Evolutionary conservation across 2,329 filamentous ascomycete species (phyloP).

Genomic region (Hymenoscyphus fructigenus): DNA sequence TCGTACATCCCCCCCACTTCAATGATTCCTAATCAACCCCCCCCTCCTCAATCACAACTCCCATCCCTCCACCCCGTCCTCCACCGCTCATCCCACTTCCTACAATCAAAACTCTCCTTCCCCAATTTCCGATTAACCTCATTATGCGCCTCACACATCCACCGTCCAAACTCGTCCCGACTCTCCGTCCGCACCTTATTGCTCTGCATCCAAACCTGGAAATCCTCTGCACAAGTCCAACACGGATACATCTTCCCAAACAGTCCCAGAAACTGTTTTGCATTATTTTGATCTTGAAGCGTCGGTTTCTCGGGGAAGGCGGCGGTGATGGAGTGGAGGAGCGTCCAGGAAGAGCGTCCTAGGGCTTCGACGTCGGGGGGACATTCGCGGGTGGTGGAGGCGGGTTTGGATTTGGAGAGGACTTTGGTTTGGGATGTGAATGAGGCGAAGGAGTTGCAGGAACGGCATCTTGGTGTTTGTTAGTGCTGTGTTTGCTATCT

Average conservation of each 20-base stretch:
- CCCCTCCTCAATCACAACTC: conserved; percentile 50
- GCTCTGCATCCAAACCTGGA: conserved; percentile 74
- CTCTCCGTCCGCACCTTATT: conserved; percentile 57
- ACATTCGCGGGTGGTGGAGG: conserved; percentile 53
- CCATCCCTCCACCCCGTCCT: conserved; percentile 80
- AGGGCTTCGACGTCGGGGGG: conserved; percentile 87
- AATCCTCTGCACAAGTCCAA: conserved; percentile 93
- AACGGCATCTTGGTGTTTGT: conserved; percentile 57
- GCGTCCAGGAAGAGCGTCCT: conserved; percentile 87
- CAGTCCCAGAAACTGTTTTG: conserved; percentile 72
- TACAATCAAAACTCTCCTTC: conserved; percentile 88
- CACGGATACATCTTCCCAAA: conserved; percentile 92
- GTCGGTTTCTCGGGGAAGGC: conserved; percentile 75
- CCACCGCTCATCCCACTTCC: conserved; percentile 91
- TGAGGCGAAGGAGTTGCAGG: conserved; percentile 61
- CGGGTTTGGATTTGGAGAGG: conserved; percentile 29
- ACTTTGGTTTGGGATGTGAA: conserved; percentile 62
- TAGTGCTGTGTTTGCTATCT: neutral
- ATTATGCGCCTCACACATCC: conserved; percentile 86
- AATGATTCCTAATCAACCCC: too few relatives aligned
- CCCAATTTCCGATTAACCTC: conserved; percentile 87
- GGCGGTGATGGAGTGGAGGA: conserved; percentile 88
- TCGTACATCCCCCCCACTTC: too few relatives aligned
- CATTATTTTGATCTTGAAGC: conserved; percentile 68
- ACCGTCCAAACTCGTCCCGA: conserved; percentile 71